Evolutionary conservation across 768 basidiomycete genomes (phyloP).

Genomic region (Omphalotus guepiniiformis): DNA sequence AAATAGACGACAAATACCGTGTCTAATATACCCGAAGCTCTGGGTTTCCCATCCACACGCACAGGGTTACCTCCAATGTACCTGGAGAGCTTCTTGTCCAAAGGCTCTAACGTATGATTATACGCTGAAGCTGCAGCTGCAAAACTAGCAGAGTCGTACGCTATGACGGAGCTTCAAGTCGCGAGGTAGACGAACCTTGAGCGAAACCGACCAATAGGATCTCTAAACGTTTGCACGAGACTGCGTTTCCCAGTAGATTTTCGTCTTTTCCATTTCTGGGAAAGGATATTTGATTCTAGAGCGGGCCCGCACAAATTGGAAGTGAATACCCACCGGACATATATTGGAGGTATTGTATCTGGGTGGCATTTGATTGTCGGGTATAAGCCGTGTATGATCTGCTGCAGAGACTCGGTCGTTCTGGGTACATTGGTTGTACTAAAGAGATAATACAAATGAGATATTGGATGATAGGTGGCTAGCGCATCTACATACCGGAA

Average conservation of each 20-base stretch:
- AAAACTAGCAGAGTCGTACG: not conserved
- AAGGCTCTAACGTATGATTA: slow-evolving; percentile 54
- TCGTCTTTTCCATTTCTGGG: slow-evolving; percentile 65
- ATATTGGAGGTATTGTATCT: slow-evolving; percentile 43
- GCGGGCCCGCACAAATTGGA: not conserved
- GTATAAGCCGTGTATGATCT: slow-evolving; percentile 72
- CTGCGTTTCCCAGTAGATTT: slow-evolving; percentile 65
- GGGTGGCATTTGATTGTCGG: slow-evolving; percentile 45
- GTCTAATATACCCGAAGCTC: slow-evolving; percentile 72
- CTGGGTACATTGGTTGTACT: slow-evolving; percentile 76
- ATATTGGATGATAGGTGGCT: not conserved
- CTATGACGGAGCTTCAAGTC: not conserved
- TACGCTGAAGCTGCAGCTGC: slow-evolving; percentile 61
- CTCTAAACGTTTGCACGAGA: slow-evolving; percentile 64
- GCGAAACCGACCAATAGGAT: slow-evolving; percentile 60
- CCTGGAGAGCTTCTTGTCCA: slow-evolving; percentile 66
- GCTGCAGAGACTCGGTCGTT: slow-evolving; percentile 70
- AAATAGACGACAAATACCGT: slow-evolving; percentile 52
- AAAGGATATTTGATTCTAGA: not conserved
- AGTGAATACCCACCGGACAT: slow-evolving; percentile 43
- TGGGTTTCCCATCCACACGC: slow-evolving; percentile 70
- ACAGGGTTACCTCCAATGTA: slow-evolving; percentile 66
- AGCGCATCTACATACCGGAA: slow-evolving; percentile 42
- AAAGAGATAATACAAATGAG: not conserved
- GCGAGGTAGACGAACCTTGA: slow-evolving; percentile 38